Evolutionary conservation across 2,329 filamentous ascomycete species (phyloP).

Genomic region (Botryotinia narcissicola): DNA sequence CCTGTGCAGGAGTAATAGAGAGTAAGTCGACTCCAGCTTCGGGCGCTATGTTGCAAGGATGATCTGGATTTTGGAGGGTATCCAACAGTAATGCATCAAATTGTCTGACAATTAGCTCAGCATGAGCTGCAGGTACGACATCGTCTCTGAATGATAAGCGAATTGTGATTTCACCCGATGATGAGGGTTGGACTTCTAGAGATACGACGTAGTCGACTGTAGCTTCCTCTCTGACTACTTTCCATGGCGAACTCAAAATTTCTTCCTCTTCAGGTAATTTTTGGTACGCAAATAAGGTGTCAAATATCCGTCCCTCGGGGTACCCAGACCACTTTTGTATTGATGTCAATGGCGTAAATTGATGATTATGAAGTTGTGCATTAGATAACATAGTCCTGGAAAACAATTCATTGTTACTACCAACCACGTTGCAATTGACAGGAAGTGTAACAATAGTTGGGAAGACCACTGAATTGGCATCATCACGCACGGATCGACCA

Average conservation of each 20-base stretch:
- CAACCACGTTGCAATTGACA: conserved; percentile 55
- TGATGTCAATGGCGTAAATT: conserved; percentile 66
- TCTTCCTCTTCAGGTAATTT: conserved; percentile 45
- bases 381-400: conserved; percentile 64
- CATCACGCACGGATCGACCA: conserved; percentile 60
- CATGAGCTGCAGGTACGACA: conserved; percentile 67
- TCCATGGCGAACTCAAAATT: conserved; percentile 50
- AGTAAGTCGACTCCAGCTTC: conserved; percentile 46
- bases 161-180: conserved; percentile 51
- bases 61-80: conserved; percentile 51
- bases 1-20: conserved; percentile 63
- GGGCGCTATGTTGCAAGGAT: conserved; percentile 32
- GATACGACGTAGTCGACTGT: conserved; percentile 77
- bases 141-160: conserved; percentile 65
- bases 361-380: conserved; percentile 62
- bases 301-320: conserved; percentile 67
- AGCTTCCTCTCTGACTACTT: conserved; percentile 61
- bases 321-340: conserved; percentile 72
- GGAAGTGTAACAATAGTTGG: conserved; percentile 84
- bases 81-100: conserved; percentile 66
- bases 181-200: conserved; percentile 67
- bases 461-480: conserved; percentile 61
- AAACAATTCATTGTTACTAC: conserved; percentile 57
- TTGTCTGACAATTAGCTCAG: conserved; percentile 63
- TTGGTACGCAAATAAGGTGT: conserved; percentile 83